These are phyloP conservation scores for Candida silvatica DNA, from an alignment of 805 yeast species.

Conservation along the genomic window DNA sequence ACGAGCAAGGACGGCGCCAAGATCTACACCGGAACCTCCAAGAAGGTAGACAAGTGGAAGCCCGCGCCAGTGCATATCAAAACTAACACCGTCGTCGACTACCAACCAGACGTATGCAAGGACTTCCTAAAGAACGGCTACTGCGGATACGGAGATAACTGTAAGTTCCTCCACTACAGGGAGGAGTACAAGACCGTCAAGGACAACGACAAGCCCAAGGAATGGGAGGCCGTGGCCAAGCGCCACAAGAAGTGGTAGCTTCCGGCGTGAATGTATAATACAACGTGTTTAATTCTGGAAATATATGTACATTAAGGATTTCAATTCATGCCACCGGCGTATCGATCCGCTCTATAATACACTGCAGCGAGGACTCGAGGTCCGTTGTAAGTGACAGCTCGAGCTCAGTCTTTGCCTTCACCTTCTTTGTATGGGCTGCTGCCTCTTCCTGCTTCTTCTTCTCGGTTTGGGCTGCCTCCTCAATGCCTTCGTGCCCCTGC, in stretches of 20 bases:
- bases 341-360: slow-evolving; percentile 5
- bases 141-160: slow-evolving; percentile 96
- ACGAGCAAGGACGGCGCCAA: slow-evolving; percentile 15
- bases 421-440: no score
- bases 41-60: slow-evolving; percentile 11
- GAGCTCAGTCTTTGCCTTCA: no score
- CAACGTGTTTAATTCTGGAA: neutral
- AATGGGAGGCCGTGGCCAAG: slow-evolving; percentile 51
- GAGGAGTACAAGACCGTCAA: slow-evolving; percentile 62
- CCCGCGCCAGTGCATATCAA: slow-evolving; percentile 38
- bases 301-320: slow-evolving; percentile 4
- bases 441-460: no score
- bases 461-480: no score
- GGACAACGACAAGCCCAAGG: slow-evolving; percentile 28
- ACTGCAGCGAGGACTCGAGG: slow-evolving; percentile 3
- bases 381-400: no score
- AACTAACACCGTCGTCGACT: slow-evolving; percentile 69
- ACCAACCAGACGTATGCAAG: slow-evolving; percentile 90
- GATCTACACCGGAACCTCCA: slow-evolving; percentile 20
- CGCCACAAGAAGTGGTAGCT: slow-evolving; percentile 17
- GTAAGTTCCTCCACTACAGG: slow-evolving; percentile 87
- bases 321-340: no score
- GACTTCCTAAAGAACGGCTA: slow-evolving; percentile 87
- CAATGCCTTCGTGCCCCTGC: no score
- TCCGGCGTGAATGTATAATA: neutral